Evolutionary conservation across 1,139 yeast genomes (phyloP), one percentile per base, ranked within the genome.

Genomic region (Geotrichum klebahnii): DNA sequence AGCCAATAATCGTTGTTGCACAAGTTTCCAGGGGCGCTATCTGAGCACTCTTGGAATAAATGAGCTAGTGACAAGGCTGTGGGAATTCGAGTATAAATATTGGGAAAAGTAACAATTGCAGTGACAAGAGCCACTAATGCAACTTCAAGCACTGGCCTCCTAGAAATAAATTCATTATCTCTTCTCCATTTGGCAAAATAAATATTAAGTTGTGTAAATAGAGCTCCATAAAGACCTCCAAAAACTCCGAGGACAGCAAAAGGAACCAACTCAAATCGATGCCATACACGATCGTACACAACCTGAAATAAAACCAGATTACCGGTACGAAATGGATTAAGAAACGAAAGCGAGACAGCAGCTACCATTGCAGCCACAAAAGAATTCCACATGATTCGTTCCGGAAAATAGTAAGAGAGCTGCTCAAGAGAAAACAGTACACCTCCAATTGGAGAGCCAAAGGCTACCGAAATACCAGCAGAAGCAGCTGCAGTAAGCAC

Each of bases 401-500:
- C 80, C 48, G 77, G 76, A 60, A 82, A 79, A 59, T 77, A 83
- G 42, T 81, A 75, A 3, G 84, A 79, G 54, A 85, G 73, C 54
- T 79, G 79, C 61, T 90, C 97, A 28, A 90, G 69, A 2, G 89
- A 85, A 67, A 90, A 90, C 28, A 90, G 67, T 0, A 90, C 95
- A 3, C 97, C 97, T 14, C 97, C 97, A 53, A 90, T 86, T 0
- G 97, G 97, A 0, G 97, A 84, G 51, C 89, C 89, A 68, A 90
- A 90, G 0, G 97, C 97, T 2, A 87, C 90, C 0, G 96, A 86
- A 12, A 90, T 90, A 6, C 97, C 97, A 0, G 95, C 88, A 0
- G 96, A 95, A 1, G 94, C 80, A 1, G 96, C 94, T 0, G 97
- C 95, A 32, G 86, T 78, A 36, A 88, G 69, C 52, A 80, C 70